Evolutionary conservation across 257 asterid species (phyloP).

Genomic region (Phtheirospermum japonicum): DNA sequence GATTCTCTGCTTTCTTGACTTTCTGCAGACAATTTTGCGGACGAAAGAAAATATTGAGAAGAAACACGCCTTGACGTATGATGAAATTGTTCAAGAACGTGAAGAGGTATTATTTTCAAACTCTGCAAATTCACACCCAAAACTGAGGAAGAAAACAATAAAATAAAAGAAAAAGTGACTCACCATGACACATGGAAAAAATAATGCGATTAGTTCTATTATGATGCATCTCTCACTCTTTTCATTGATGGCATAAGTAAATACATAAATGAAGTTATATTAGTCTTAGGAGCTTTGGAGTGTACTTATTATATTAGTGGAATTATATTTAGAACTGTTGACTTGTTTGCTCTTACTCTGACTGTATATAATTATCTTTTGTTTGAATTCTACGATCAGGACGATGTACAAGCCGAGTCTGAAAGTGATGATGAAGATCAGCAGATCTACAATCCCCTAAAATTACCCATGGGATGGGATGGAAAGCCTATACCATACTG

Average conservation of each 20-base stretch:
- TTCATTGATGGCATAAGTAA: too few relatives aligned
- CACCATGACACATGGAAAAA: neutral
- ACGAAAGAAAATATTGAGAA: conserved; percentile 93
- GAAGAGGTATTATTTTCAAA: conserved; percentile 64
- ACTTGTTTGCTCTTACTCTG: neutral
- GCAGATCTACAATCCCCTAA: conserved; percentile 96
- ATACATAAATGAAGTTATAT: neutral
- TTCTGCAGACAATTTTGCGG: conserved; percentile 57
- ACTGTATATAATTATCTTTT: conserved; percentile 1
- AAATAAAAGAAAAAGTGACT: neutral
- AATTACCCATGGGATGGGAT: conserved; percentile 97
- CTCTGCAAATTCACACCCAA: conserved; percentile 15
- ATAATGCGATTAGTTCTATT: too few relatives aligned
- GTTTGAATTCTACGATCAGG: conserved; percentile 48
- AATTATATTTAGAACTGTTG: conserved; percentile 9
- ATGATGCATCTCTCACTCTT: neutral
- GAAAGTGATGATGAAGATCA: conserved; percentile 98
- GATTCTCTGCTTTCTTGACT: conserved; percentile 18
- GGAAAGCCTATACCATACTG: conserved; percentile 99
- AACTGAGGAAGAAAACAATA: neutral
- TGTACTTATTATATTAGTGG: conserved; percentile 5
- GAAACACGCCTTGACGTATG: conserved; percentile 96
- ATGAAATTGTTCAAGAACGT: conserved; percentile 96
- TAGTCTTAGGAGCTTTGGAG: conserved; percentile 1
- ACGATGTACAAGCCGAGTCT: conserved; percentile 80